Evolutionary conservation across 768 basidiomycete species (phyloP), one percentile per base, ranked within the genome.

Genomic region (Tephrocybe sp.): DNA sequence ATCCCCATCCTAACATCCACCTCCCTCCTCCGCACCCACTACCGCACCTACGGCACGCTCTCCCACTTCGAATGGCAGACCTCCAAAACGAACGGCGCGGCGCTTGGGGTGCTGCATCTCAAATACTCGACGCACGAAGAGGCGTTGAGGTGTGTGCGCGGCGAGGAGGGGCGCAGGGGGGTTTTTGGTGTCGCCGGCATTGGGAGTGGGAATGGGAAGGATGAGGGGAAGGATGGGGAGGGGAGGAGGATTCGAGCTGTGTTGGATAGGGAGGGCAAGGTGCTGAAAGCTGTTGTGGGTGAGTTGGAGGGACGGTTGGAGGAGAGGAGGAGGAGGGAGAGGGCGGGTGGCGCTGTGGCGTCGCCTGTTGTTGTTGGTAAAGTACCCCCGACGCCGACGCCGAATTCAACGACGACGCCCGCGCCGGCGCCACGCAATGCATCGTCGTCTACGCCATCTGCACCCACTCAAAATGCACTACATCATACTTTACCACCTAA

Each of bases 101-200:
- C 86, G 1, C 77, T 97, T 1, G 94, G 94, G 2, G 79, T 97
- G 34, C 80, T 91, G 34, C 82, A 80, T 61, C 77, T 97, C 54
- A 80, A 78, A 55, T 97, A 71, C 60, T 60, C 66, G 15, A 69
- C 77, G 0, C 81, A 84, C 52, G 82, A 84, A 13, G 84, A 88
- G 37, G 93, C 92, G 4, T 75, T 73, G 48, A 60, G 67, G 38
- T 92, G 88, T 51, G 74, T 88, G 19, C 76, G 76, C 50, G 75
- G 72, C 42, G 84, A 85, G 58, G 75, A 91, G 49, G 88, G 89
- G 24, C 75, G 80, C 61, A 77, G 73, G 19, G 76, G 80, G 0
- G 69, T 73, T 4, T 62, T 73, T 24, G 75, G 78, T 3, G 15
- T 60, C 69, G 12, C 71, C 75, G 1, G 64, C 72, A 39, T 62